Conservation (phyloP, 352 stramenopile species). For the Phytophthora cryptogea region DNA sequence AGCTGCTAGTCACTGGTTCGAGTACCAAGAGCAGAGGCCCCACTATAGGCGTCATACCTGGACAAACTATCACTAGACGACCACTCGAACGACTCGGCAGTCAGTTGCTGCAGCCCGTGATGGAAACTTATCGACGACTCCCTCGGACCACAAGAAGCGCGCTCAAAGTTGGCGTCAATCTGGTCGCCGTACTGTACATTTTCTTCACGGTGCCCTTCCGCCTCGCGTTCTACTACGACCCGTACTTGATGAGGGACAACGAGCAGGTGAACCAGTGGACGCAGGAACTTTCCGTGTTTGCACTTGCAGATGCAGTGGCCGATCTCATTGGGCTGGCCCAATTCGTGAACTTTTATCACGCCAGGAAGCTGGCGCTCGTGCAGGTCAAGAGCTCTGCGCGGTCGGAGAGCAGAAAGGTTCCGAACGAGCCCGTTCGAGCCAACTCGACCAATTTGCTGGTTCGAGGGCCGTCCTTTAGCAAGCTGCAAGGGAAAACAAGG, state of each 20-base stretch:
- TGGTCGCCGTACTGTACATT: constrained; percentile 10
- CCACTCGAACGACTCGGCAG: background rate
- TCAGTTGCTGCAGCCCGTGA: background rate
- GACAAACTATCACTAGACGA: background rate
- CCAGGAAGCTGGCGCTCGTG: constrained; percentile 41
- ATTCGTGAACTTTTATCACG: constrained; percentile 45
- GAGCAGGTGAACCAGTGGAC: constrained; percentile 34
- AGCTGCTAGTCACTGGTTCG: background rate
- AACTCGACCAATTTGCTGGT: constrained; percentile 18
- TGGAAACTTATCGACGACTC: constrained; percentile 4
- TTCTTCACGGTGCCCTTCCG: constrained; percentile 23
- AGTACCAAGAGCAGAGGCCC: background rate
- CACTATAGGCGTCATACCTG: background rate
- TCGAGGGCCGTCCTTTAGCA: constrained; percentile 2
- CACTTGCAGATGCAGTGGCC: constrained; percentile 40
- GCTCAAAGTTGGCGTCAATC: background rate
- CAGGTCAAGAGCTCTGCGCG: constrained; percentile 41
- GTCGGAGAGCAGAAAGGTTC: constrained; percentile 53
- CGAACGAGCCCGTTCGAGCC: constrained; percentile 26
- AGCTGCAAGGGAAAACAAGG: constrained; percentile 18
- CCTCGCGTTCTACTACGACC: constrained; percentile 19
- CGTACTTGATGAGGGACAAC: background rate
- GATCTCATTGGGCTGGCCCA: constrained; percentile 50
- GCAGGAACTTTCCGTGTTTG: constrained; percentile 42
- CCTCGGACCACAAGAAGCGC: constrained; percentile 12